Percentiles rank a stretch among this genome's conserved stretches.
These are phyloP conservation scores for Candida anglica DNA, from an alignment of 805 yeast species.

Conservation along the genomic window DNA sequence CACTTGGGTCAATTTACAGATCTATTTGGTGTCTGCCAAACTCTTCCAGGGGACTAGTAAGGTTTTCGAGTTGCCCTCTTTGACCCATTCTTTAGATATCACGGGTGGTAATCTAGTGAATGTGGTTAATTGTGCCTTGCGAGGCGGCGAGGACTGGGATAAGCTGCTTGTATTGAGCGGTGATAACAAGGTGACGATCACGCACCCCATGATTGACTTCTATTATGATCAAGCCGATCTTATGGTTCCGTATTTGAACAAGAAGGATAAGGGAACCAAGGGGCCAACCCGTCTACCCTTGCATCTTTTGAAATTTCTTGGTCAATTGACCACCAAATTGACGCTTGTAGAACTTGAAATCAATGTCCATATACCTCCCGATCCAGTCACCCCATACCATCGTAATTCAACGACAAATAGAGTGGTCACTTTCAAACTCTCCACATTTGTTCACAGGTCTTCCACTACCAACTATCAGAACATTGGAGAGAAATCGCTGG, in stretches of 20 bases:
- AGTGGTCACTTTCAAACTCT: slow-evolving; percentile 16
- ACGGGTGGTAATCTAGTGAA: no score
- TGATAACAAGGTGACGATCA: slow-evolving; percentile 16
- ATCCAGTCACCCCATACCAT: slow-evolving; percentile 13
- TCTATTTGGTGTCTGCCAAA: slow-evolving; percentile 25
- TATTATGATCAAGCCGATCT: slow-evolving; percentile 34
- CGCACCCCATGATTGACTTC: slow-evolving; percentile 32
- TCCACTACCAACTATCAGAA: not conserved
- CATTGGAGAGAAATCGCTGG: slow-evolving; percentile 19
- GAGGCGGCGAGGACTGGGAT: not conserved
- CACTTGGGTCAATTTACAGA: slow-evolving; percentile 9
- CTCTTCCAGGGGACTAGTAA: slow-evolving; percentile 23
- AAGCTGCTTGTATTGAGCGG: slow-evolving; percentile 4
- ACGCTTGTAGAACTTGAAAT: slow-evolving; percentile 27
- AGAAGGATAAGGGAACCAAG: not conserved
- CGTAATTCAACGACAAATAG: slow-evolving; percentile 26
- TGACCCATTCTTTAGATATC: slow-evolving; percentile 10
- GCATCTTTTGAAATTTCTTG: no score
- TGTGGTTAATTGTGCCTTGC: not conserved
- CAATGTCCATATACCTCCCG: slow-evolving; percentile 26
- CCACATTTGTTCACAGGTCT: slow-evolving; percentile 19
- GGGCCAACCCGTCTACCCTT: no score
- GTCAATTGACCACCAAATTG: slow-evolving; percentile 17
- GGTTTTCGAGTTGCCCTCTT: slow-evolving; percentile 33
- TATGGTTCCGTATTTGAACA: slow-evolving; percentile 8